phyloP scores from a whole-genome alignment of 192 early-diverging fungal genomes.

The Chytriomyces confervae region DNA sequence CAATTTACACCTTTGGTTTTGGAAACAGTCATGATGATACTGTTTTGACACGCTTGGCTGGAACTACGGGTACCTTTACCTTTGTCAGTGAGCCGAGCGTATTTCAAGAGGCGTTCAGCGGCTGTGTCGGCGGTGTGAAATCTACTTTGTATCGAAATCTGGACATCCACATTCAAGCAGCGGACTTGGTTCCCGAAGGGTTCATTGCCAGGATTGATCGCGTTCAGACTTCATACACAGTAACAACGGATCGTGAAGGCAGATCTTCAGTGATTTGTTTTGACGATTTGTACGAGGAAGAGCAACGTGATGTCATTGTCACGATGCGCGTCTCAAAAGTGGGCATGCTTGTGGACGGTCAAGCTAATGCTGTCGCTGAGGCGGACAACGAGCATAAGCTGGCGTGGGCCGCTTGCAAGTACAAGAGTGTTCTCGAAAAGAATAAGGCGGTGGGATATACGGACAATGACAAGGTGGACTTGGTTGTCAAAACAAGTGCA shows the following conservation, averaged over 20 bases:
- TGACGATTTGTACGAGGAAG: slow-evolving; percentile 33
- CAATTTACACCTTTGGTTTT: slow-evolving; percentile 34
- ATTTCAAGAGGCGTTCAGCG: slow-evolving; percentile 29
- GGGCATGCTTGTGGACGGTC: neutral
- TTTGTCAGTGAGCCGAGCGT: slow-evolving; percentile 6
- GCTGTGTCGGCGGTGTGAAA: slow-evolving; percentile 23
- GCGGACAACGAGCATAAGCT: neutral
- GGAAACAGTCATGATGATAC: slow-evolving; percentile 8
- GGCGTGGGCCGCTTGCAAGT: neutral
- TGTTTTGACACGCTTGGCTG: slow-evolving; percentile 11
- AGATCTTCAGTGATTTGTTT: neutral
- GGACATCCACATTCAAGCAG: neutral
- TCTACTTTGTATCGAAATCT: slow-evolving; percentile 19
- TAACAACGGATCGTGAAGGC: neutral
- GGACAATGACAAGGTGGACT: neutral
- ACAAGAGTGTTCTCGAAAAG: neutral
- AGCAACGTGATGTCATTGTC: slow-evolving; percentile 31
- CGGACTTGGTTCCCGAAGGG: neutral
- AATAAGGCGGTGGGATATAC: neutral
- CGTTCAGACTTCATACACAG: neutral
- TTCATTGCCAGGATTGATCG: neutral
- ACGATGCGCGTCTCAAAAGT: neutral
- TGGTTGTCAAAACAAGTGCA: neutral
- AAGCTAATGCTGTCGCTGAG: too few relatives aligned
- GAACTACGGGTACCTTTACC: slow-evolving; percentile 28